Evolutionary conservation across 2,329 filamentous ascomycete genomes (phyloP).

Genomic region (Sporothrix brunneoviolacea): DNA sequence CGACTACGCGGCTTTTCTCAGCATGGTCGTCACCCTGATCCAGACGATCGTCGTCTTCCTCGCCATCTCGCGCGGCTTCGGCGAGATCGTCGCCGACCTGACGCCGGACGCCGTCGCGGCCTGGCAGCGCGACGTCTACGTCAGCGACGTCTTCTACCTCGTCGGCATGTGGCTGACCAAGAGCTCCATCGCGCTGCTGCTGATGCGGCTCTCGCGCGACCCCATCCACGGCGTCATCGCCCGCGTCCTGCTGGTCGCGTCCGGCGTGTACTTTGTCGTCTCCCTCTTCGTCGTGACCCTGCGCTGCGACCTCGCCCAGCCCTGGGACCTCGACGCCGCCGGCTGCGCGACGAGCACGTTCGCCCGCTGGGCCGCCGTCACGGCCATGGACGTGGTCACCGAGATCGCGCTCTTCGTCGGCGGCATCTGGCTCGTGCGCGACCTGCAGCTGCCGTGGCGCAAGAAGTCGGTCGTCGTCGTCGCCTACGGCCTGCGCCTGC

Average conservation of each 20-base stretch:
- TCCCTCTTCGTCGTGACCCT: slow-evolving; percentile 34
- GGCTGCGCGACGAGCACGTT: slow-evolving; percentile 27
- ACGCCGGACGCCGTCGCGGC: slow-evolving; percentile 21
- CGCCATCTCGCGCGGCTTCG: slow-evolving; percentile 33
- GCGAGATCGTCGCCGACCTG: slow-evolving; percentile 22
- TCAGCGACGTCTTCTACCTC: slow-evolving; percentile 37
- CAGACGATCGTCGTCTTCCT: slow-evolving; percentile 33
- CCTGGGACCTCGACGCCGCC: slow-evolving; percentile 28
- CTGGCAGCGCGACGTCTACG: slow-evolving; percentile 31
- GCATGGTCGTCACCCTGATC: slow-evolving; percentile 26
- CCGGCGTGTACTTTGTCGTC: slow-evolving; percentile 31
- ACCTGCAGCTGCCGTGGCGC: slow-evolving; percentile 30
- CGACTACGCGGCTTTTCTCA: slow-evolving; percentile 26
- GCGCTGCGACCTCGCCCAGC: slow-evolving; percentile 31
- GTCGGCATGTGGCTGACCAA: slow-evolving; percentile 37
- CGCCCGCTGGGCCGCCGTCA: slow-evolving; percentile 32
- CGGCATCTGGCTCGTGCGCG: slow-evolving; percentile 30
- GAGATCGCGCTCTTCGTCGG: slow-evolving; percentile 32
- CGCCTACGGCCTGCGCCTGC: slow-evolving; percentile 35
- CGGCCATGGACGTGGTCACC: slow-evolving; percentile 32
- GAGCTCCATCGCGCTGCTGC: slow-evolving; percentile 34
- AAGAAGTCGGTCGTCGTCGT: slow-evolving; percentile 34
- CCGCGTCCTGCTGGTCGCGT: slow-evolving; percentile 28
- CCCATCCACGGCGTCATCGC: slow-evolving; percentile 31
- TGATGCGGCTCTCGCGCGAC: slow-evolving; percentile 38